Evolutionary conservation across 2,329 filamentous ascomycete genomes (phyloP), one percentile per base, ranked within the genome.

Genomic region (Ascochyta viciae-villosae): DNA sequence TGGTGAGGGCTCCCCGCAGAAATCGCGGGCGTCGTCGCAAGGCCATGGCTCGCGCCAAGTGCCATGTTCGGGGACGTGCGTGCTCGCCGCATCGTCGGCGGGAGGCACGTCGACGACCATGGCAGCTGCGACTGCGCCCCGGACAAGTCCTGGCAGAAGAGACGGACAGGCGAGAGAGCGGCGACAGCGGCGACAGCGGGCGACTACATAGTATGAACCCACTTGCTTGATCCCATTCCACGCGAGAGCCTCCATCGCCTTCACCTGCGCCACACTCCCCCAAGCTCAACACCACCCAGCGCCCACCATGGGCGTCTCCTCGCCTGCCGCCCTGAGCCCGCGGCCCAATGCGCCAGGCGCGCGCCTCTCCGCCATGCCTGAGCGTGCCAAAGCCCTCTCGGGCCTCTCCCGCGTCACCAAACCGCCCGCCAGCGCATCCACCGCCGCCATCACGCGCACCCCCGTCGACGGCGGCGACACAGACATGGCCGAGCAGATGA

Each of bases 401-500:
- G 64, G 74, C 31, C 64, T 73, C 47, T 70, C 67, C 34, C 56
- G 65, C 46, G 65, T 49, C 34, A 60, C 63, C 34, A 59, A 63
- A 47, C 51, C 63, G n/a, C 50, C 63, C 6, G 33, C 61, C 8
- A 54, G 57, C 31, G 47, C 63, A 6, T 29, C 61, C 8, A 54
- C 56, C 31, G 49, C 61, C 37, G 62, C 51, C 42, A 45, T 57
- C 23, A 54, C 66, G 2, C 60, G 54, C 13, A 63, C 59, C 3
- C 64, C 67, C 12, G 54, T 53, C 38, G 66, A 68, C 40, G 67
- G 63, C 15, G 64, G 58, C 16, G 53, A 56, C 31, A 60, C 66
- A 35, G 74, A 83, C 57, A 67, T 82, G 4, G 78, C 80, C 10
- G 80, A 81, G 61, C 76, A 80, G 56, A 77, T 82, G 62, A 82